Evolutionary conservation across 305 asterid species (phyloP).

Genomic region (Plantago rigida): DNA sequence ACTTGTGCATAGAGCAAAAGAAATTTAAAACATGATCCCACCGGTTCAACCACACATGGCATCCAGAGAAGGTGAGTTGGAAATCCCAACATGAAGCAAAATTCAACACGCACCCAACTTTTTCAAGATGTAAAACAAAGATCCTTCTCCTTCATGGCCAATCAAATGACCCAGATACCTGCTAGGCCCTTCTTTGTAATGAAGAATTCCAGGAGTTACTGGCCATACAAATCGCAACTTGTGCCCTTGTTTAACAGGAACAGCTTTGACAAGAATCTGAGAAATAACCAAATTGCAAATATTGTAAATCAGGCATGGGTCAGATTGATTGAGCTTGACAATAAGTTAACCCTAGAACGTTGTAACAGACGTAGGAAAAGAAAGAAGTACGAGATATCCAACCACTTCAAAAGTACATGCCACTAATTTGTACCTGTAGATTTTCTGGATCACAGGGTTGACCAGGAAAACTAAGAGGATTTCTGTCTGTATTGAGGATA

Average conservation of each 20-base stretch:
- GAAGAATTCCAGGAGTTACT: slow-evolving; percentile 63
- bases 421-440: slow-evolving; percentile 53
- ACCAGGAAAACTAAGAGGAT: slow-evolving; percentile 53
- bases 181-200: slow-evolving; percentile 79
- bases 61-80: neutral
- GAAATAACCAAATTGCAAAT: slow-evolving; percentile 19
- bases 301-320: too few relatives aligned
- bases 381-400: too few relatives aligned
- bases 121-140: slow-evolving; percentile 76
- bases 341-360: neutral
- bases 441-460: slow-evolving; percentile 72
- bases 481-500: slow-evolving; percentile 53
- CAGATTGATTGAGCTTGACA: too few relatives aligned
- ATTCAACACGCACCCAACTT: slow-evolving; percentile 72
- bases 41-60: neutral
- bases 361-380: neutral
- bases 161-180: slow-evolving; percentile 85
- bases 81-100: slow-evolving; percentile 24
- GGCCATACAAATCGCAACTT: slow-evolving; percentile 88
- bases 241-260: slow-evolving; percentile 89
- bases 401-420: too few relatives aligned
- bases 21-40: slow-evolving; percentile 4
- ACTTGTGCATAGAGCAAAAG: neutral
- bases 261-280: slow-evolving; percentile 84
- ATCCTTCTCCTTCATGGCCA: slow-evolving; percentile 99